These are phyloP conservation scores for Tilletia horrida DNA, from an alignment of 1,284 basidiomycete species.

Conservation along the genomic window DNA sequence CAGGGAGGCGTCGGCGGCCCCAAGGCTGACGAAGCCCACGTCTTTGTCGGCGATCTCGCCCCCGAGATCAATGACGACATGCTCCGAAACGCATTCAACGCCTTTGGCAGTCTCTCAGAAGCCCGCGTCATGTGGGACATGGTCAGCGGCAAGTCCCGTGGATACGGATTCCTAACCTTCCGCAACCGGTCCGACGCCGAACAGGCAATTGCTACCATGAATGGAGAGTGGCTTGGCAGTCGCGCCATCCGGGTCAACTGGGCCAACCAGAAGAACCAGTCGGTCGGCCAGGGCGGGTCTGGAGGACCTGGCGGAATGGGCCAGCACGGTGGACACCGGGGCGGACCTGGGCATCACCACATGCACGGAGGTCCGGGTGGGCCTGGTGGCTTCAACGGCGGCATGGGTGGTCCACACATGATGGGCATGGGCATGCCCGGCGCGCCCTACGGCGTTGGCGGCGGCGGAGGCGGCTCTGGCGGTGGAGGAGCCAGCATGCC, in stretches of 20 bases:
- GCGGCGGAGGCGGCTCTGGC: neutral
- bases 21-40: conserved; percentile 94
- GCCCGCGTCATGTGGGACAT: conserved; percentile 99
- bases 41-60: conserved; percentile 95
- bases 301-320: conserved; percentile 26
- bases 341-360: conserved; percentile 16
- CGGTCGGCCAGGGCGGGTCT: conserved; percentile 52
- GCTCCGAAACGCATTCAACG: conserved; percentile 87
- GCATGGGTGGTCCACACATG: conserved; percentile 15
- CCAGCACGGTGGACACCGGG: conserved; percentile 27
- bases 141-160: conserved; percentile 95
- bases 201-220: conserved; percentile 96
- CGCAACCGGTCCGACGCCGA: conserved; percentile 96
- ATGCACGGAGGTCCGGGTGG: conserved; percentile 6
- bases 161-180: conserved; percentile 89
- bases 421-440: conserved; percentile 15
- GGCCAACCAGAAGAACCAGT: conserved; percentile 96
- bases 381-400: neutral
- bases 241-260: conserved; percentile 98
- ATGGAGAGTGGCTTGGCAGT: conserved; percentile 97
- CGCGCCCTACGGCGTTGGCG: conserved; percentile 4
- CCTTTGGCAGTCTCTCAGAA: conserved; percentile 90
- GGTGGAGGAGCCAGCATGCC: conserved; percentile 20
- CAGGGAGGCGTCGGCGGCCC: neutral
- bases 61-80: conserved; percentile 98